These are phyloP conservation scores for Aureobasidium mangrovei DNA, from an alignment of 2,329 filamentous ascomycete genomes.

Conservation along the genomic window DNA sequence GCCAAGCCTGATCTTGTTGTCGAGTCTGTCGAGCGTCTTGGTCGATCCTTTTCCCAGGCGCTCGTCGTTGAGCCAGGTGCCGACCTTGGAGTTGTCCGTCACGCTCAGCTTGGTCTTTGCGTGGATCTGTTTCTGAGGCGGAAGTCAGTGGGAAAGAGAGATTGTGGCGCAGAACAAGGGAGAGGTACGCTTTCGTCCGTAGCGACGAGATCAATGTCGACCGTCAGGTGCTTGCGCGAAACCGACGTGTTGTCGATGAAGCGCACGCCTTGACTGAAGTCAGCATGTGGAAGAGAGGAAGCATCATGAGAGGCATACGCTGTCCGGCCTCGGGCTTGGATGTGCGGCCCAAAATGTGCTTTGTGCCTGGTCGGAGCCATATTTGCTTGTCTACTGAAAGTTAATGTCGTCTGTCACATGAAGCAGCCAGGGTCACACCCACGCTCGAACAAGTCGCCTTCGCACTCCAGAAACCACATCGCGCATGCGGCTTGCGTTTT, in stretches of 20 bases:
- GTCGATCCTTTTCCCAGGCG: constrained; percentile 33
- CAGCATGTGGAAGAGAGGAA: background rate
- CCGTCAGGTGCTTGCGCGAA: constrained; percentile 77
- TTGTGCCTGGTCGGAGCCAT: constrained; percentile 80
- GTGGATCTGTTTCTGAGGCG: constrained; percentile 34
- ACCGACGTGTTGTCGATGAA: constrained; percentile 73
- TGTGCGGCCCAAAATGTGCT: constrained; percentile 80
- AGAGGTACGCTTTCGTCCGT: constrained; percentile 54
- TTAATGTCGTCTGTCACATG: background rate
- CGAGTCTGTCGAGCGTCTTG: constrained; percentile 43
- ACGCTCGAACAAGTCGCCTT: constrained; percentile 45
- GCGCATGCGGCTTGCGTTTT: background rate
- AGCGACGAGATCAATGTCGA: constrained; percentile 59
- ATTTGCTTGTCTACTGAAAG: constrained; percentile 56
- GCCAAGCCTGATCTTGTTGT: constrained; percentile 63
- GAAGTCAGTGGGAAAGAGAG: background rate
- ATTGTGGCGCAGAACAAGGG: constrained; percentile 23
- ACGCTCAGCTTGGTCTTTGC: constrained; percentile 62
- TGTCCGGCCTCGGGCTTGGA: constrained; percentile 20
- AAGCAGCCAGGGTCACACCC: constrained; percentile 15
- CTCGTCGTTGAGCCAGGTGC: constrained; percentile 43
- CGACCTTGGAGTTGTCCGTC: constrained; percentile 75
- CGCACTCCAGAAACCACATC: constrained; percentile 50
- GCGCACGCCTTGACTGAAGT: constrained; percentile 38
- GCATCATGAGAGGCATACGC: background rate